Conservation (phyloP, 345 rosid genomes). For the Reutealis trisperma region DNA sequence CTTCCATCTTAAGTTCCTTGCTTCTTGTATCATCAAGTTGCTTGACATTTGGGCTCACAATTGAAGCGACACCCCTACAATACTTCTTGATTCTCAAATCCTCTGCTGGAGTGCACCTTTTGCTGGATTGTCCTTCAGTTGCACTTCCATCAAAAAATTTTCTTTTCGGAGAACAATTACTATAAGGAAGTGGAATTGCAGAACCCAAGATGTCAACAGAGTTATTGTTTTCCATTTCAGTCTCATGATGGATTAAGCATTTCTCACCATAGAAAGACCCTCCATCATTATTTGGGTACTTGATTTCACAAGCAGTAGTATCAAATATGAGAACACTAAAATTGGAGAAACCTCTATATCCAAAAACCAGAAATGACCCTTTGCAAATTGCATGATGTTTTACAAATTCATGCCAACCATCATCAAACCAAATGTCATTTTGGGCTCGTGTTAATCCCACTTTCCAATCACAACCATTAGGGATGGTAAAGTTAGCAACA, state of each 20-base stretch:
- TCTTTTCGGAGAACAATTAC: slow-evolving; percentile 19
- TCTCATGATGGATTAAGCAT: slow-evolving; percentile 2
- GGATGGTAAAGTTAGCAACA: slow-evolving; percentile 29
- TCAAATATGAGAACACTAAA: slow-evolving; percentile 42
- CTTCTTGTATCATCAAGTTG: neutral
- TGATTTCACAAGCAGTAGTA: slow-evolving; percentile 39
- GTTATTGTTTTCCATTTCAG: slow-evolving; percentile 35
- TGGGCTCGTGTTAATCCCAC: slow-evolving; percentile 34
- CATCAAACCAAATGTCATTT: slow-evolving; percentile 42
- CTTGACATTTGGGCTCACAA: slow-evolving; percentile 3
- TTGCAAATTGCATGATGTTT: slow-evolving; percentile 33
- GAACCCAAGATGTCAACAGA: slow-evolving; percentile 22
- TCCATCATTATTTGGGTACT: slow-evolving; percentile 20
- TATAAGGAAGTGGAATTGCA: slow-evolving; percentile 1
- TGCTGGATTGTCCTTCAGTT: slow-evolving; percentile 21
- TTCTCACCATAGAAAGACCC: slow-evolving; percentile 15
- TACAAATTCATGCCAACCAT: slow-evolving; percentile 45
- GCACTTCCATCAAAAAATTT: slow-evolving; percentile 17
- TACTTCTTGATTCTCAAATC: slow-evolving; percentile 8
- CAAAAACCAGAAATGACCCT: slow-evolving; percentile 42
- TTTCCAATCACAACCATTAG: slow-evolving; percentile 40
- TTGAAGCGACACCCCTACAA: neutral
- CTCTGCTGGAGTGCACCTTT: slow-evolving; percentile 18
- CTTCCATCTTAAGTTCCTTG: slow-evolving; percentile 23
- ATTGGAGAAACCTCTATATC: slow-evolving; percentile 34